Conservation (phyloP, 192 early-diverging fungal species). For the Backusella circina region DNA sequence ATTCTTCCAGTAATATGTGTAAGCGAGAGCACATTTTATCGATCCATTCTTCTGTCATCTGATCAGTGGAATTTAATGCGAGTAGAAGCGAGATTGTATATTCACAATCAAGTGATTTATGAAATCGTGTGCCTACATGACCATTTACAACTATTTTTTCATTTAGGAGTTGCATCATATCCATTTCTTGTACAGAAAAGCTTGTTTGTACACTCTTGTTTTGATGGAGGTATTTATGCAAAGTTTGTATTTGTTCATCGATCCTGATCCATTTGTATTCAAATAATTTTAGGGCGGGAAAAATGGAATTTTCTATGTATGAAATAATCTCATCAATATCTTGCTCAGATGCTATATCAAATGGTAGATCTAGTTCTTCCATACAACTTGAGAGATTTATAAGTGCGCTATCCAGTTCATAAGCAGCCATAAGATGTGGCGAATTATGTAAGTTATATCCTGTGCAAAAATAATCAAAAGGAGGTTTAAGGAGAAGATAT, state of each 20-base stretch:
- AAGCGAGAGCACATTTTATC: constrained; percentile 49
- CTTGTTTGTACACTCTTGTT: background rate
- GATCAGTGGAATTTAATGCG: constrained; percentile 2
- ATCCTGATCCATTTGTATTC: constrained; percentile 85
- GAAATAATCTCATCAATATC: constrained; percentile 68
- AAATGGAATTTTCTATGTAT: constrained; percentile 47
- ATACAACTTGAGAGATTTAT: constrained; percentile 64
- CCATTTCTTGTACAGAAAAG: constrained; percentile 38
- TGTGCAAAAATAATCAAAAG: constrained; percentile 25
- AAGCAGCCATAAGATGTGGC: constrained; percentile 88
- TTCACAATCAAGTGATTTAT: constrained; percentile 47
- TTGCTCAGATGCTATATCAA: constrained; percentile 55
- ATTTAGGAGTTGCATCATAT: constrained; percentile 39
- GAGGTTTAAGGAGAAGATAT: background rate
- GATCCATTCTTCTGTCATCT: background rate
- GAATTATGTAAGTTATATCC: constrained; percentile 96
- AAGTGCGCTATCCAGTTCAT: constrained; percentile 87
- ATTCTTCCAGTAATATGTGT: constrained; percentile 67
- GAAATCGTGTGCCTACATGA: constrained; percentile 50
- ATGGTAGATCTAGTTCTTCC: constrained; percentile 42
- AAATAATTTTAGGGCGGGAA: constrained; percentile 72
- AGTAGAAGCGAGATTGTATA: constrained; percentile 48
- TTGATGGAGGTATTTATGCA: constrained; percentile 41
- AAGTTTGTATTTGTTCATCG: constrained; percentile 32
- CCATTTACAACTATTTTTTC: constrained; percentile 29